phyloP scores from a whole-genome alignment of 768 basidiomycete species.

The Termitomyces sp. region DNA sequence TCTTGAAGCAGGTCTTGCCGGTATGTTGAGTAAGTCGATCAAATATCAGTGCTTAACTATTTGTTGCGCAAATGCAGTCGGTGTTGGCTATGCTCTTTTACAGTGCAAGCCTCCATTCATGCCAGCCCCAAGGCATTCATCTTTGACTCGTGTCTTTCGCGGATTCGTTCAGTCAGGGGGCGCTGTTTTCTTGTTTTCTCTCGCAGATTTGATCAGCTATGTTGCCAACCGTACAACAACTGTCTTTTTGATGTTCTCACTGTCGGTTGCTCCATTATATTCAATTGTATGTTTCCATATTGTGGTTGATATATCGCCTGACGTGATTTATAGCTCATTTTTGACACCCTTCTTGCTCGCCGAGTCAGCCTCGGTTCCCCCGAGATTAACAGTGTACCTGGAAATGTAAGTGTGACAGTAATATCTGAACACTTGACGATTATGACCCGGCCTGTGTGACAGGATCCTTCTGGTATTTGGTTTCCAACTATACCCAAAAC shows the following conservation, averaged over 20 bases:
- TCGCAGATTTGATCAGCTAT: slow-evolving; percentile 27
- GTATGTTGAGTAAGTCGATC: not conserved
- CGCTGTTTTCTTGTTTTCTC: slow-evolving; percentile 29
- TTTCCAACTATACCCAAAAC: slow-evolving; percentile 1
- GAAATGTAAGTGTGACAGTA: not conserved
- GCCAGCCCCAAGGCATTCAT: slow-evolving; percentile 8
- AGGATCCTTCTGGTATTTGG: slow-evolving; percentile 8
- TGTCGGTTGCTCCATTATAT: slow-evolving; percentile 37
- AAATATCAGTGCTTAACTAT: not conserved
- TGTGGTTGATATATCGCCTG: not conserved
- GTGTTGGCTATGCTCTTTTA: slow-evolving; percentile 16
- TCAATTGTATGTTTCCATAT: slow-evolving; percentile 24
- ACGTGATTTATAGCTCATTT: not conserved
- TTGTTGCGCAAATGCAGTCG: slow-evolving; percentile 2
- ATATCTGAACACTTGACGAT: not conserved
- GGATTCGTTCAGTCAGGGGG: slow-evolving; percentile 31
- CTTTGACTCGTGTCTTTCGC: slow-evolving; percentile 26
- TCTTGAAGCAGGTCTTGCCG: slow-evolving; percentile 9
- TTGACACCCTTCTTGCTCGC: slow-evolving; percentile 13
- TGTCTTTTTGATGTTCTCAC: slow-evolving; percentile 31
- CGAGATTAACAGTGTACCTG: slow-evolving; percentile 1
- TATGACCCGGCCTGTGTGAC: not conserved
- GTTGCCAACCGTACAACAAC: slow-evolving; percentile 20
- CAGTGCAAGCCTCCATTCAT: slow-evolving; percentile 14
- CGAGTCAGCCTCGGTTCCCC: slow-evolving; percentile 6